Evolutionary conservation across 1,284 basidiomycete genomes (phyloP), one percentile per base, ranked within the genome.

Genomic region (Takashimella koratensis): DNA sequence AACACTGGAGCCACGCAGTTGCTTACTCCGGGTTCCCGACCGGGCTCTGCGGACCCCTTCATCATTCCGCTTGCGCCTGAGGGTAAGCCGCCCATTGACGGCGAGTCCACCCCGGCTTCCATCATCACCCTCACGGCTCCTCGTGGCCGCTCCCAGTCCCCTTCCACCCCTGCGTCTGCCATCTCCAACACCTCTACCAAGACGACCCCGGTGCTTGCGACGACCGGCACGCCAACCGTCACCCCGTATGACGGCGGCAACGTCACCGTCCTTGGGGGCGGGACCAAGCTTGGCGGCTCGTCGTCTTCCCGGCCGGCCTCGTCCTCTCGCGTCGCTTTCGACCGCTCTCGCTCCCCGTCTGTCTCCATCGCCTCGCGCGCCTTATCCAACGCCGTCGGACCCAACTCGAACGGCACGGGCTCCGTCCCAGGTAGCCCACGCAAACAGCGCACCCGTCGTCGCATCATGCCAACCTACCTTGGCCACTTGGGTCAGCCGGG

Each of bases 201-300:
- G n/a, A n/a, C n/a, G n/a, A 57, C 62, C 5, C 54, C 64, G 16
- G 52, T 58, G 0, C 39, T 55, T 10, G 42, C 41, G 23, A 46
- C 57, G 2, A 41, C 30, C 12, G 59, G 54, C 4, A 50, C 60
- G 10, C 67, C 68, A n/a, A 62, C 68, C 36, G 73, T 76, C 26
- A 75, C 74, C 10, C 74, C 74, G 0, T 77, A 77, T 54, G 76
- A 77, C 52, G 74, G 74, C 43, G 76, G 75, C 16, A 77, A 77
- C 53, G 76, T 77, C 24, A 76, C 73, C 11, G 75, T 76, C 30
- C 64, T 77, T 13, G 76, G 76, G 16, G 76, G 76, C 20, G 76
- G 76, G 27, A 74, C 76, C 52, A 75, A 75, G 57, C 68, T 77
- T 11, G 76, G 75, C 43, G 73, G 72, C 16, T n/a, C n/a, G n/a